These are phyloP conservation scores for Lentinula edodes DNA, from an alignment of 768 basidiomycete species.

Conservation along the genomic window DNA sequence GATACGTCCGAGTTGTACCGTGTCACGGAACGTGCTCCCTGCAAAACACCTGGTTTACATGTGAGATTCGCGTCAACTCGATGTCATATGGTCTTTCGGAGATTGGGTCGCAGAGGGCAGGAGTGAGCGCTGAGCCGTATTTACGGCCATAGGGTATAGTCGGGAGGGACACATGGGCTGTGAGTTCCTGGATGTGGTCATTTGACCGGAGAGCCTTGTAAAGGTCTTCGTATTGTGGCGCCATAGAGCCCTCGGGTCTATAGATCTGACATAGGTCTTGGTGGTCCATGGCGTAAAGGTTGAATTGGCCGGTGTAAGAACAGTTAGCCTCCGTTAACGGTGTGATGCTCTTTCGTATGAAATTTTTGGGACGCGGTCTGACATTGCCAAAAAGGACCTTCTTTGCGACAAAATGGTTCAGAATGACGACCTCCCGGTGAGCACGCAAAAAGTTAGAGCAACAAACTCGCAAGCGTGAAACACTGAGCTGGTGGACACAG, in stretches of 20 bases:
- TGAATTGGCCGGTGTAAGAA: background rate
- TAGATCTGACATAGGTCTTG: slow-evolving; percentile 3
- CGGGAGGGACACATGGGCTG: background rate
- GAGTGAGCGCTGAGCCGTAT: background rate
- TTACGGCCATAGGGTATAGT: background rate
- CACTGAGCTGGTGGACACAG: too few species aligned
- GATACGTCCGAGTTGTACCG: background rate
- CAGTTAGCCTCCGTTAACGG: background rate
- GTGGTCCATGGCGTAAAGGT: slow-evolving; percentile 2
- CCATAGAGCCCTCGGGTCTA: background rate
- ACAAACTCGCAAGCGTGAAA: too few species aligned
- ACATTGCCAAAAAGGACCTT: too few species aligned
- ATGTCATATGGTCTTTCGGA: background rate
- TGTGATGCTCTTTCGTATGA: too few species aligned
- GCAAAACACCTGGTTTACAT: background rate
- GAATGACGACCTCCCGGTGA: too few species aligned
- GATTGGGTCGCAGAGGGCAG: background rate
- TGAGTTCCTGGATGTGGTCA: background rate
- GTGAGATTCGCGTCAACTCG: background rate
- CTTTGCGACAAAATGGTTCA: too few species aligned
- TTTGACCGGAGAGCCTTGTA: background rate
- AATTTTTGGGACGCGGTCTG: too few species aligned
- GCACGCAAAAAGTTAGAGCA: too few species aligned
- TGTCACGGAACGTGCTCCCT: background rate
- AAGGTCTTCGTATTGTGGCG: background rate